Evolutionary conservation across 1,284 basidiomycete genomes (phyloP).

Genomic region (Malassezia furfur): DNA sequence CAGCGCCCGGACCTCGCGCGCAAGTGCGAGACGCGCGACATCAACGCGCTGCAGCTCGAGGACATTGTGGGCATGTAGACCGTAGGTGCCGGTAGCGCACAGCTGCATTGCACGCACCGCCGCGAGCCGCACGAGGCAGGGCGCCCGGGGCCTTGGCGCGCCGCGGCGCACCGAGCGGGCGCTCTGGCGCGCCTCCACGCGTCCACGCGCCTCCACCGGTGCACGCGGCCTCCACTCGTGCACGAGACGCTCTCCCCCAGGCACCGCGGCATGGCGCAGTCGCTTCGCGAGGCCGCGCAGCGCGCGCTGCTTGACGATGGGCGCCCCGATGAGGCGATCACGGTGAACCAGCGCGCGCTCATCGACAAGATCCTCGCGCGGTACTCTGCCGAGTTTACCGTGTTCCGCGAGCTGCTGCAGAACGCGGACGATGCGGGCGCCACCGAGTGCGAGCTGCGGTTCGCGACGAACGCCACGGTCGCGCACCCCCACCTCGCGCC

Average conservation of each 20-base stretch:
- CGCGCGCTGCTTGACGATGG: slow-evolving; percentile 30
- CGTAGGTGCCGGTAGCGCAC: background rate
- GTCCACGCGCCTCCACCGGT: too few species aligned
- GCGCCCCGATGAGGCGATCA: slow-evolving; percentile 59
- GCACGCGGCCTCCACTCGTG: too few species aligned
- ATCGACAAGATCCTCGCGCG: slow-evolving; percentile 64
- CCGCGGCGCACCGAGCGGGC: too few species aligned
- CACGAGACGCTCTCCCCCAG: too few species aligned
- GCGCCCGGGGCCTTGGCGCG: too few species aligned
- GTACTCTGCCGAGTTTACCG: slow-evolving; percentile 72
- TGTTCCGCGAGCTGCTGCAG: slow-evolving; percentile 83
- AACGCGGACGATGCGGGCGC: slow-evolving; percentile 92
- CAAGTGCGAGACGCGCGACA: slow-evolving; percentile 22
- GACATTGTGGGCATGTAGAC: slow-evolving; percentile 24
- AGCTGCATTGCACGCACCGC: background rate
- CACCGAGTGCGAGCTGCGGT: slow-evolving; percentile 41
- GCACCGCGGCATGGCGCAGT: slow-evolving; percentile 2
- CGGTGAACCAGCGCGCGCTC: slow-evolving; percentile 74
- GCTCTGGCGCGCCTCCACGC: too few species aligned
- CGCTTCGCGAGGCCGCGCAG: slow-evolving; percentile 13
- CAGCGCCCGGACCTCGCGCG: slow-evolving; percentile 36
- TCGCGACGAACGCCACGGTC: slow-evolving; percentile 28
- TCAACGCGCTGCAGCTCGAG: slow-evolving; percentile 28
- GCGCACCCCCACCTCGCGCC: background rate
- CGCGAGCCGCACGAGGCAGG: too few species aligned